A percentile compares a stretch with the other conserved stretches of the same genome.
Evolutionary conservation across 176 grass and related monocot genomes (phyloP).

Genomic region (Canna indica): DNA sequence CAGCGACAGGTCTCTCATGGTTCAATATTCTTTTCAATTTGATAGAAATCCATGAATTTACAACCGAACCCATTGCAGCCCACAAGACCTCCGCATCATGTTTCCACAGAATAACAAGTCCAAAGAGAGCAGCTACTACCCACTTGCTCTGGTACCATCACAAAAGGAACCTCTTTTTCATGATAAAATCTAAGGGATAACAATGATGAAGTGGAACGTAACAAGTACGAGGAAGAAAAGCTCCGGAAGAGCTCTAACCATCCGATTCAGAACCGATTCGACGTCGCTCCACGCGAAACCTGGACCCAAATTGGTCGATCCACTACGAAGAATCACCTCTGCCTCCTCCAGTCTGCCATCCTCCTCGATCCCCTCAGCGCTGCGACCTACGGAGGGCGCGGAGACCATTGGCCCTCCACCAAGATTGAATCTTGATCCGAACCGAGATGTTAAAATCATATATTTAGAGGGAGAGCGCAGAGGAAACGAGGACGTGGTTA

Average conservation of each 20-base stretch:
- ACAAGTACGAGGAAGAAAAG: not conserved
- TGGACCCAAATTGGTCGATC: not conserved
- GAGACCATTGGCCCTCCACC: slow-evolving; percentile 10
- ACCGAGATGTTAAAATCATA: slow-evolving; percentile 7
- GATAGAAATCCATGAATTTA: slow-evolving; percentile 42
- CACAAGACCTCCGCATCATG: slow-evolving; percentile 67
- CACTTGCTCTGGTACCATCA: slow-evolving; percentile 69
- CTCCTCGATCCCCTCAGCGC: not conserved
- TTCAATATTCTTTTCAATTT: slow-evolving; percentile 59
- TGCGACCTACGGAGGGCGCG: not conserved
- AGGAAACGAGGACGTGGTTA: not conserved
- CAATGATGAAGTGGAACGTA: not conserved
- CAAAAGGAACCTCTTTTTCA: not conserved
- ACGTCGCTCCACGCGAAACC: not conserved
- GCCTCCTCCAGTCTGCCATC: not conserved
- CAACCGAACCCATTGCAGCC: slow-evolving; percentile 39
- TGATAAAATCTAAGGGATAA: too few species aligned
- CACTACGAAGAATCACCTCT: slow-evolving; percentile 16
- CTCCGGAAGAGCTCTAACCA: slow-evolving; percentile 1
- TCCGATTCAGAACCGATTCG: slow-evolving; percentile 24
- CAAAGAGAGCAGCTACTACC: slow-evolving; percentile 45
- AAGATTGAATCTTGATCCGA: slow-evolving; percentile 2
- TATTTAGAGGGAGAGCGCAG: slow-evolving; percentile 7
- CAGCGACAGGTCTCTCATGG: slow-evolving; percentile 58
- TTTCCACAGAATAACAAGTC: slow-evolving; percentile 52